Conservation (phyloP, 2,329 filamentous ascomycete species). For the Oidium heveae region DNA sequence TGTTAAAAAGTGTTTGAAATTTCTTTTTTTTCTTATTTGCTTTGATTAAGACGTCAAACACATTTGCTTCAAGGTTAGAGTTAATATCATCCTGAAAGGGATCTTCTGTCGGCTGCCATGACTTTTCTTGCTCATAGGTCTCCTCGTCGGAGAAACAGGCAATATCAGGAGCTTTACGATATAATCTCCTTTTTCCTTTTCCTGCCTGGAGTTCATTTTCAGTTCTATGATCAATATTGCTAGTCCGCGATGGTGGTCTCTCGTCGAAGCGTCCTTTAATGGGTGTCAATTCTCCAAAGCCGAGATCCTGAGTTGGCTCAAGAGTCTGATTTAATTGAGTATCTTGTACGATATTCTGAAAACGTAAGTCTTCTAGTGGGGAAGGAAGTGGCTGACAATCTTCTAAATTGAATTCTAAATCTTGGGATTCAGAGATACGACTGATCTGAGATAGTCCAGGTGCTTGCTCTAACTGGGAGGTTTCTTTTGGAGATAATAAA, state of each 20-base stretch:
- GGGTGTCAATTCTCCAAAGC: slow-evolving; percentile 49
- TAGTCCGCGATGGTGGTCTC: slow-evolving; percentile 39
- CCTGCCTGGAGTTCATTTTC: slow-evolving; percentile 41
- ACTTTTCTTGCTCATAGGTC: slow-evolving; percentile 6
- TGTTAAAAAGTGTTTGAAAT: slow-evolving; percentile 37
- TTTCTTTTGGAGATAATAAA: slow-evolving; percentile 21
- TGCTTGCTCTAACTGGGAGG: slow-evolving; percentile 20
- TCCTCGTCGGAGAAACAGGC: slow-evolving; percentile 18
- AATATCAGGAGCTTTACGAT: slow-evolving; percentile 19
- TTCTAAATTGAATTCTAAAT: slow-evolving; percentile 14
- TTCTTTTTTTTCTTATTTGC: slow-evolving; percentile 27
- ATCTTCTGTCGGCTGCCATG: slow-evolving; percentile 8
- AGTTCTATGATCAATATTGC: slow-evolving; percentile 31
- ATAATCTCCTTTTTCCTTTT: slow-evolving; percentile 25
- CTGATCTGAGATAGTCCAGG: slow-evolving; percentile 19
- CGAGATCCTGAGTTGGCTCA: slow-evolving; percentile 59
- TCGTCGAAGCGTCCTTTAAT: slow-evolving; percentile 40
- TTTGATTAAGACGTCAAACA: slow-evolving; percentile 33
- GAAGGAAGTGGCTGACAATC: slow-evolving; percentile 33
- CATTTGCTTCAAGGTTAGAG: slow-evolving; percentile 14
- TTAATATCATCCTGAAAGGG: slow-evolving; percentile 8
- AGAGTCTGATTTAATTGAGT: slow-evolving; percentile 46
- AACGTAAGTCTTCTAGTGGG: slow-evolving; percentile 27
- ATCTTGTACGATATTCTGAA: slow-evolving; percentile 28
- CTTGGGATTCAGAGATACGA: slow-evolving; percentile 8